Base-by-base conservation (phyloP, 441 rosid species). In the Melastoma candidum region DNA sequence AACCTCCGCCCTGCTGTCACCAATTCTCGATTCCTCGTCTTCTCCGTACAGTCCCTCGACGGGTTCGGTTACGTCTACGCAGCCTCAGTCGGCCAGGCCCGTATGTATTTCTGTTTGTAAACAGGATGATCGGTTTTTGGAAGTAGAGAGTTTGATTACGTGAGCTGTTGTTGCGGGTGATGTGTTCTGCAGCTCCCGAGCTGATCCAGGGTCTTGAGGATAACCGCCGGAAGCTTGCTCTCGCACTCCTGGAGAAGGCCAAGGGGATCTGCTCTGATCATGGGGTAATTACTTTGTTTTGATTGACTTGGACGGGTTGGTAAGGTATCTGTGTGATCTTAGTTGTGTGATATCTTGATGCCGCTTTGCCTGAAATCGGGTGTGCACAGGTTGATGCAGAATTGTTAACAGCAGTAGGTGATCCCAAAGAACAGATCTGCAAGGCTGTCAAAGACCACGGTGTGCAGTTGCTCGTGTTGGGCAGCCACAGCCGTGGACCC, bases 401-500 rank as follows among this genome's bases (percentile, higher is more conserved):
- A 65, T 69, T 68, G 26, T 29, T 73, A 53, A 64, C 78, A 54
- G 87, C 79, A 51, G 12, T 51, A 47, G 95, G 97, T 12, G 74
- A 77, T 44, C 88, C 97, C 11, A 78, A 74, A 57, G 71, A 72
- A 11, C 64, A 55, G 0, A 79, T 90, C 53, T 82, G 92, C 55
- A 83, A 79, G 14, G 80, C 76, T 26, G 85, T 58, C 10, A 85
- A 84, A 51, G 81, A 84, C 76, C 77, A 67, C 26, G 68, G 76
- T 12, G 64, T 75, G 63, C 54, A 77, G 25, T 66, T 86, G 48
- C 94, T 74, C 48, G 32, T 82, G 0, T 27, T 90, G 50, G 95
- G 97, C 12, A 84, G 89, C 59, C 63, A 81, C 58, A 70, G 84
- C 45, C 78, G 81, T 51, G 84, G 95, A 53, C 56, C 78, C 32